phyloP scores from a whole-genome alignment of 805 yeast species.

The Hanseniaspora hatyaiensis region DNA sequence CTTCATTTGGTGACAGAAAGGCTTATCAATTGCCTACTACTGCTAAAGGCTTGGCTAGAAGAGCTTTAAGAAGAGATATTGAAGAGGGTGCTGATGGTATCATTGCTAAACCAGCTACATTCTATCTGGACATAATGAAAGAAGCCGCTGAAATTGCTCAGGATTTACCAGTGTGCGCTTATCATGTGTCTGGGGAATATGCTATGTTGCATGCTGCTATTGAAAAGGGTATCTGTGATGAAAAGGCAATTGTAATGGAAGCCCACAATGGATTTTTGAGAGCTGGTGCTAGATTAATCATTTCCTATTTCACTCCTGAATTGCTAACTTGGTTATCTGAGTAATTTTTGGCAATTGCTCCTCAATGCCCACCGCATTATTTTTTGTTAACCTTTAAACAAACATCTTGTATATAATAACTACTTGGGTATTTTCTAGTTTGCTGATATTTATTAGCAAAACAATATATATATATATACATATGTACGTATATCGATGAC shows the following conservation, averaged over 20 bases:
- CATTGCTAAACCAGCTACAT: conserved; percentile 91
- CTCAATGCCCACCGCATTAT: too few relatives aligned
- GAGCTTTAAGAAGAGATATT: conserved; percentile 79
- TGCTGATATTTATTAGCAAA: too few relatives aligned
- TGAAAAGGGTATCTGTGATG: conserved; percentile 81
- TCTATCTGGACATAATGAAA: conserved; percentile 78
- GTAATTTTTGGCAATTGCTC: too few relatives aligned
- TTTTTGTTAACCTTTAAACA: too few relatives aligned
- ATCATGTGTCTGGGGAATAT: conserved; percentile 93
- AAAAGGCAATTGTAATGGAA: conserved; percentile 68
- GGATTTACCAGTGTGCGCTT: conserved; percentile 84
- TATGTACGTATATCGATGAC: too few relatives aligned
- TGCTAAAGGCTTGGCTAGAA: conserved; percentile 83
- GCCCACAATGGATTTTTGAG: conserved; percentile 81
- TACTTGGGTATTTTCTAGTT: too few relatives aligned
- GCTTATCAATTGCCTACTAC: conserved; percentile 89
- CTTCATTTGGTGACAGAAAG: conserved; percentile 82
- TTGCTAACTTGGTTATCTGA: conserved; percentile 73
- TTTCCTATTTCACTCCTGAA: conserved; percentile 90
- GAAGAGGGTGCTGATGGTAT: conserved; percentile 92
- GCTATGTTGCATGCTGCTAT: conserved; percentile 99
- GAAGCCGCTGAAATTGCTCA: conserved; percentile 75
- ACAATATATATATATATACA: too few relatives aligned
- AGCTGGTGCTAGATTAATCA: conserved; percentile 89
- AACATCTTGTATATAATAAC: too few relatives aligned